Percentiles rank a stretch among this genome's conserved stretches.
Conservation (phyloP, 495 filamentous ascomycete genomes). For the Neurospora sp. region DNA sequence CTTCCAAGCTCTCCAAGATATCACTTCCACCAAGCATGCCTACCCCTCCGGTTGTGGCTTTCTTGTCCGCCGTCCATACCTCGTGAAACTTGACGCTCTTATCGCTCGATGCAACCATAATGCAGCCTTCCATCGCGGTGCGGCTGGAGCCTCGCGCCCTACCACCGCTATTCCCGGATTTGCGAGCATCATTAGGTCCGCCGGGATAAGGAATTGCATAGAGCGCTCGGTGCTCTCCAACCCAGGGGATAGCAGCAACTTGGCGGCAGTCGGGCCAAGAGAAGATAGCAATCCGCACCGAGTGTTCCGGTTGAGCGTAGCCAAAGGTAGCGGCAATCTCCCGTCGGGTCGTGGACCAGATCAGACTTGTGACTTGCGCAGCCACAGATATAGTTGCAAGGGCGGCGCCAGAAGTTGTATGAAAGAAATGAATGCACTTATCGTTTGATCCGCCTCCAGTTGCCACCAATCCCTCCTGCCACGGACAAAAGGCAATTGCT, state of each 20-base stretch:
- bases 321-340: slow-evolving; percentile 94
- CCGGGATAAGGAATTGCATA: slow-evolving; percentile 64
- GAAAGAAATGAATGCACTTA: slow-evolving; percentile 91
- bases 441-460: slow-evolving; percentile 92
- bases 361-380: slow-evolving; percentile 85
- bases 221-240: slow-evolving; percentile 66
- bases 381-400: slow-evolving; percentile 86
- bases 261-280: slow-evolving; percentile 90
- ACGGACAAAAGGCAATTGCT: slow-evolving; percentile 94
- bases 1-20: slow-evolving; percentile 78
- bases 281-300: slow-evolving; percentile 86
- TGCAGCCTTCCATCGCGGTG: slow-evolving; percentile 75
- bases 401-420: slow-evolving; percentile 73
- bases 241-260: slow-evolving; percentile 83
- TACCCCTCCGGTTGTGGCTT: slow-evolving; percentile 41
- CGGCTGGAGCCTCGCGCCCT: slow-evolving; percentile 28
- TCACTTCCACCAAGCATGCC: slow-evolving; percentile 77
- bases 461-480: slow-evolving; percentile 79
- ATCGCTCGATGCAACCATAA: slow-evolving; percentile 90
- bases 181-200: slow-evolving; percentile 30
- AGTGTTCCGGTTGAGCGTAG: slow-evolving; percentile 89
- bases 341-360: slow-evolving; percentile 77
- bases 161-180: neutral
- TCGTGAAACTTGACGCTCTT: slow-evolving; percentile 95
- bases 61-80: slow-evolving; percentile 65